These are phyloP conservation scores for Quillaja saponaria DNA, from an alignment of 306 rosid genomes.

Conservation along the genomic window DNA sequence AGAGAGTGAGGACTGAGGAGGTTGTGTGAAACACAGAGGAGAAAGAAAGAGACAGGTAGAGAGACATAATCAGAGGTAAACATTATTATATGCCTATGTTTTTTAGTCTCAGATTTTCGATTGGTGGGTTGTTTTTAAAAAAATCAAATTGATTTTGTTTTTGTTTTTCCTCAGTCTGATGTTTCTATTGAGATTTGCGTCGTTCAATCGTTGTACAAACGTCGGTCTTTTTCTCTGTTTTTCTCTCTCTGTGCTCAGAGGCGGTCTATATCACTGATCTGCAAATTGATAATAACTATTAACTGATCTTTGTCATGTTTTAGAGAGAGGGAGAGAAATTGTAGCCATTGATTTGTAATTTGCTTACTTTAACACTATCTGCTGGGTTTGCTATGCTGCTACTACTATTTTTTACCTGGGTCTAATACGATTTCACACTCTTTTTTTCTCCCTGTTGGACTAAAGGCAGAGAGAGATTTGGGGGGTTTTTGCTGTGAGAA, in stretches of 20 bases:
- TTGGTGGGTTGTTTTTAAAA: background rate
- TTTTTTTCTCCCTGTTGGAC: conserved; percentile 6
- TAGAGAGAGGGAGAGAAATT: conserved; percentile 34
- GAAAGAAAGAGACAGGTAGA: conserved; percentile 15
- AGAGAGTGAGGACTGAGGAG: background rate
- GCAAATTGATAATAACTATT: conserved; percentile 38
- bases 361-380: conserved; percentile 6
- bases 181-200: conserved; percentile 60
- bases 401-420: conserved; percentile 1
- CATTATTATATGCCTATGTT: background rate
- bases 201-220: conserved; percentile 23
- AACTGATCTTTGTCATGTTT: background rate
- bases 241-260: conserved; percentile 7
- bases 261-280: conserved; percentile 14
- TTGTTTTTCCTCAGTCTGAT: background rate
- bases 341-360: conserved; percentile 57
- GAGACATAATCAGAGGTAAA: background rate
- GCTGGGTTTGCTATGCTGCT: background rate
- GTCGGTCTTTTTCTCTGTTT: conserved; percentile 27
- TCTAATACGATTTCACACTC: background rate
- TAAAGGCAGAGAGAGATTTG: conserved; percentile 12
- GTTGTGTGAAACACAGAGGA: background rate
- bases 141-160: background rate
- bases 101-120: background rate
- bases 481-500: conserved; percentile 19